Conservation (phyloP, 2,329 filamentous ascomycete species). For the Cladophialophora carrionii region DNA sequence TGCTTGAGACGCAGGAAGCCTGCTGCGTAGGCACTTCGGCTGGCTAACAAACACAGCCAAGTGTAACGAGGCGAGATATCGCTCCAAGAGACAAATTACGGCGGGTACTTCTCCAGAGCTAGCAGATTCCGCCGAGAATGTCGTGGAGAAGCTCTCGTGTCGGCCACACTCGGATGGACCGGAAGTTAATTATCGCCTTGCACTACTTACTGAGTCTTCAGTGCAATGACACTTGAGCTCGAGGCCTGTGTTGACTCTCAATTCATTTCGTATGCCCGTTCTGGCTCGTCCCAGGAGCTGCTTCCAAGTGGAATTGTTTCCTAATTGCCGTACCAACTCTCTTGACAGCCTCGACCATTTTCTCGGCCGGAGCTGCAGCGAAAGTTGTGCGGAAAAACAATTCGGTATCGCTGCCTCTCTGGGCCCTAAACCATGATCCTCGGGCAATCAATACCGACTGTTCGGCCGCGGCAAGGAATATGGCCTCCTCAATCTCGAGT, state of each 20-base stretch:
- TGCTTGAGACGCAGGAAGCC: too few relatives aligned
- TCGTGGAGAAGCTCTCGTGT: neutral
- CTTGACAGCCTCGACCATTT: slow-evolving; percentile 72
- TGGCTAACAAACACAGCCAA: neutral
- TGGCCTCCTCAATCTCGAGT: slow-evolving; percentile 73
- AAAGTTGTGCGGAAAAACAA: slow-evolving; percentile 91
- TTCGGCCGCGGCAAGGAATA: slow-evolving; percentile 76
- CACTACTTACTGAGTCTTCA: neutral
- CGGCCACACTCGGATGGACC: neutral
- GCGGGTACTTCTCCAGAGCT: neutral
- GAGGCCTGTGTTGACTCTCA: neutral
- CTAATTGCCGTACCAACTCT: slow-evolving; percentile 76
- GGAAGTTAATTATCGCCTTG: neutral
- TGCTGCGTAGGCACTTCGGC: neutral
- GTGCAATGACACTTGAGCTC: neutral
- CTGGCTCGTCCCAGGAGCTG: neutral
- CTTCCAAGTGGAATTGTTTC: slow-evolving; percentile 40
- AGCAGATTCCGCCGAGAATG: neutral
- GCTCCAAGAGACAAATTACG: neutral
- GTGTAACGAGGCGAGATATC: neutral
- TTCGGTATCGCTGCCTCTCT: slow-evolving; percentile 61
- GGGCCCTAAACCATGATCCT: slow-evolving; percentile 89
- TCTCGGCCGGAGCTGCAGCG: slow-evolving; percentile 73
- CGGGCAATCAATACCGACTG: slow-evolving; percentile 78
- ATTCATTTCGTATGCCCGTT: slow-evolving; percentile 29